Evolutionary conservation across 2,329 filamentous ascomycete species (phyloP).

Genomic region (Sporothrix pallida): DNA sequence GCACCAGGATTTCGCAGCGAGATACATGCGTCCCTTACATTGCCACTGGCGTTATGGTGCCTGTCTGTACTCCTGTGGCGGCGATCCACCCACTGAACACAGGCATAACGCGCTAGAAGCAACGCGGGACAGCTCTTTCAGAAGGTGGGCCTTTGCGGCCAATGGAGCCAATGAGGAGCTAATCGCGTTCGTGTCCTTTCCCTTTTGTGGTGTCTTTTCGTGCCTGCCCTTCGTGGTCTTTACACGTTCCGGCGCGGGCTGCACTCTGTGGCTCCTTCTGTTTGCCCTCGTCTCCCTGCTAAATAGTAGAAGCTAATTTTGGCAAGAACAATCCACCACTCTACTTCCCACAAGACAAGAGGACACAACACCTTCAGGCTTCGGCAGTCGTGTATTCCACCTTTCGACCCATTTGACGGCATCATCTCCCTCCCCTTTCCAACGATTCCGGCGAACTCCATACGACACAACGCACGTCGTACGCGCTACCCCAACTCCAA

Average conservation of each 20-base stretch:
- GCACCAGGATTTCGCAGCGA: too few relatives aligned
- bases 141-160: background rate
- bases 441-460: background rate
- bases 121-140: constrained; percentile 26
- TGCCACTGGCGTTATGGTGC: constrained; percentile 16
- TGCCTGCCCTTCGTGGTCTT: too few relatives aligned
- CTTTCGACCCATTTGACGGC: too few relatives aligned
- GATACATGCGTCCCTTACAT: too few relatives aligned
- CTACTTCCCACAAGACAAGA: background rate
- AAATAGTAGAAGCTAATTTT: background rate
- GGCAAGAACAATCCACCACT: constrained; percentile 8
- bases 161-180: constrained; percentile 46
- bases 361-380: constrained; percentile 4
- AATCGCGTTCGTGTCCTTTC: constrained; percentile 55
- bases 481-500: background rate
- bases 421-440: background rate
- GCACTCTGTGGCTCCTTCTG: constrained; percentile 2
- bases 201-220: background rate
- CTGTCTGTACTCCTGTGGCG: background rate
- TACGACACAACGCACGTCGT: too few relatives aligned
- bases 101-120: constrained; percentile 20
- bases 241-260: constrained; percentile 20
- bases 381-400: constrained; percentile 21
- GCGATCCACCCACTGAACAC: constrained; percentile 1
- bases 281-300: background rate